Conservation (phyloP, 2,329 filamentous ascomycete species). For the Apiospora hydei region DNA sequence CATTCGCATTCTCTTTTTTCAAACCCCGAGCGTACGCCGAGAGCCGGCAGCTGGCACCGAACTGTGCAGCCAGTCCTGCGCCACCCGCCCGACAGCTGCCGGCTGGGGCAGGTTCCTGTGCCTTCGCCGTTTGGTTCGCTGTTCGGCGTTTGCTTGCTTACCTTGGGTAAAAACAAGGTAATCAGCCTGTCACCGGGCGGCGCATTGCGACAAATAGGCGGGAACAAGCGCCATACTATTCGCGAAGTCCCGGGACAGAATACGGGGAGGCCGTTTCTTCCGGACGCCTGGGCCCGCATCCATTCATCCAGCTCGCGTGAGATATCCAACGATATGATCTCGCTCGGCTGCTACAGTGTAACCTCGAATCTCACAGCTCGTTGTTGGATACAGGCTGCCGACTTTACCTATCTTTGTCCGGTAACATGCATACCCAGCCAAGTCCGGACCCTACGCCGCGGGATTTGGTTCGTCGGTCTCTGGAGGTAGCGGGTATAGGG, state of each 20-base stretch:
- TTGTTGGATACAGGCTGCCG: neutral
- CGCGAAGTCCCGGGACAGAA: conserved; percentile 2
- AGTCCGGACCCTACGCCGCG: neutral
- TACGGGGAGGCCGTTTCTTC: neutral
- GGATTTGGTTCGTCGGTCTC: neutral
- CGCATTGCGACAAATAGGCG: conserved; percentile 12
- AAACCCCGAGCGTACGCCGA: conserved; percentile 1
- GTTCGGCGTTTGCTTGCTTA: conserved; percentile 2
- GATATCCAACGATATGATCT: neutral
- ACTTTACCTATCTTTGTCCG: neutral
- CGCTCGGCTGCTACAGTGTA: neutral
- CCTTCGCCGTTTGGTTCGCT: conserved; percentile 12
- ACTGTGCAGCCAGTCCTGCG: neutral
- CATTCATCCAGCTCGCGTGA: neutral
- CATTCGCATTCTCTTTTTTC: neutral
- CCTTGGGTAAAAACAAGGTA: neutral
- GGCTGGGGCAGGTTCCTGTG: neutral
- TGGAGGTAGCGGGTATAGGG: neutral
- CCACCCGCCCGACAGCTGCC: neutral
- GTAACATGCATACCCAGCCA: neutral
- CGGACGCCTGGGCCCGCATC: neutral
- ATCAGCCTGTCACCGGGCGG: neutral
- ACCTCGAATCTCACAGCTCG: neutral
- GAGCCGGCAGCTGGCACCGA: neutral
- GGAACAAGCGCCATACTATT: conserved; percentile 4